Percentiles rank a stretch among this genome's conserved stretches.
phyloP scores from a whole-genome alignment of 192 early-diverging fungal genomes.

The Backusella sp. region DNA sequence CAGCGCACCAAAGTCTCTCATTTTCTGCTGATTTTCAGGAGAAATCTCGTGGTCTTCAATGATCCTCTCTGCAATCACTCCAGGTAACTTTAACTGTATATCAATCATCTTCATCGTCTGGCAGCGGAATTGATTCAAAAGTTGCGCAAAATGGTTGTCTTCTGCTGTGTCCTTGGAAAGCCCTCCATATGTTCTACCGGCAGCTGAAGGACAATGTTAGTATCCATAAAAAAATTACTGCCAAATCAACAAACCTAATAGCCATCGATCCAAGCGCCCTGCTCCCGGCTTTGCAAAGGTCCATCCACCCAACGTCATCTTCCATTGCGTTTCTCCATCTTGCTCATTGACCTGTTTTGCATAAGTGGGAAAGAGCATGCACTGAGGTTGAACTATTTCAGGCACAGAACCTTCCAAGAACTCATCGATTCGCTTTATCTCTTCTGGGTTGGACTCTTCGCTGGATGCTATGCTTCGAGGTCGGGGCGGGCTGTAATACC shows the following conservation, averaged over 20 bases:
- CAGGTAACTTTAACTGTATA: slow-evolving; percentile 9
- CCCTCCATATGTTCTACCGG: slow-evolving; percentile 27
- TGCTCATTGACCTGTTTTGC: slow-evolving; percentile 14
- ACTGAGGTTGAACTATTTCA: slow-evolving; percentile 18
- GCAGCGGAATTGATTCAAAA: slow-evolving; percentile 25
- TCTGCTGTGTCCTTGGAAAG: slow-evolving; percentile 15
- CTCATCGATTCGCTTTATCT: slow-evolving; percentile 4
- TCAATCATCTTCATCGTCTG: slow-evolving; percentile 24
- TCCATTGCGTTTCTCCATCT: slow-evolving; percentile 16
- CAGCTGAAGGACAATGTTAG: slow-evolving; percentile 7
- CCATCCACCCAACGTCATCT: slow-evolving; percentile 28
- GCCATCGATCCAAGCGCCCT: slow-evolving; percentile 18
- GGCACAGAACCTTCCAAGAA: background rate
- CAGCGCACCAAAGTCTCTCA: slow-evolving; percentile 10
- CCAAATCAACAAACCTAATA: slow-evolving; percentile 21
- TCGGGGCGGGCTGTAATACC: slow-evolving; percentile 3
- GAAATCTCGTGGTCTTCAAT: background rate
- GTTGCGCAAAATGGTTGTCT: slow-evolving; percentile 24
- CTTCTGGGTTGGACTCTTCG: slow-evolving; percentile 6
- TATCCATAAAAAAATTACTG: background rate
- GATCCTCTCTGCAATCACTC: slow-evolving; percentile 9
- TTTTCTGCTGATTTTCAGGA: slow-evolving; percentile 12
- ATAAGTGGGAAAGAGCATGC: slow-evolving; percentile 37
- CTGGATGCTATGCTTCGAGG: slow-evolving; percentile 5
- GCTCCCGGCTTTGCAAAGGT: slow-evolving; percentile 23